These are phyloP conservation scores for Silene uniflora DNA, from an alignment of 148 eudicot genomes.

Conservation along the genomic window DNA sequence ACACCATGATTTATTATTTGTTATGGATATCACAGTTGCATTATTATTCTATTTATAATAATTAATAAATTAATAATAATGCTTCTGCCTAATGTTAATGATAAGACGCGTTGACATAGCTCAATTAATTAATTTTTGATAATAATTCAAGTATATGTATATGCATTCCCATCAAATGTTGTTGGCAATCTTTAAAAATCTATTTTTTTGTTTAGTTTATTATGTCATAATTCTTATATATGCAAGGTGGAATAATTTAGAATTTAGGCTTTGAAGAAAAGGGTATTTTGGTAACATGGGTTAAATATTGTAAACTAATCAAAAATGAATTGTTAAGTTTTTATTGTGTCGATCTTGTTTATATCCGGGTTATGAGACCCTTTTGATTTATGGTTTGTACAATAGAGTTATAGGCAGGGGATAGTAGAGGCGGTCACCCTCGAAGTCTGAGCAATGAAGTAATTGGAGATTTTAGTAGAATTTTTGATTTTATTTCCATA, in stretches of 20 bases:
- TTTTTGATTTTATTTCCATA: no score
- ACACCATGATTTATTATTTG: conserved; percentile 11
- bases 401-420: no score
- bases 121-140: neutral
- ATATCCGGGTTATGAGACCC: no score
- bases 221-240: neutral
- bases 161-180: neutral
- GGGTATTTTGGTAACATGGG: neutral
- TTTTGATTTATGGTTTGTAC: no score
- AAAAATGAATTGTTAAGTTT: neutral
- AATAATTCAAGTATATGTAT: neutral
- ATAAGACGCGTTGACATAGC: conserved; percentile 29
- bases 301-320: neutral
- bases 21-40: conserved; percentile 6
- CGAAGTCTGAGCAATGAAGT: no score
- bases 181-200: neutral
- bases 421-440: no score
- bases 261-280: neutral
- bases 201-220: neutral
- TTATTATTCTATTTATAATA: neutral
- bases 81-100: conserved; percentile 5
- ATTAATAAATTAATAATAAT: neutral
- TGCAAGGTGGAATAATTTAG: neutral
- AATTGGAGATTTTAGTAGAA: no score
- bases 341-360: no score